These are phyloP conservation scores for Sarcomyxa edulis DNA, from an alignment of 768 basidiomycete genomes.

Conservation along the genomic window DNA sequence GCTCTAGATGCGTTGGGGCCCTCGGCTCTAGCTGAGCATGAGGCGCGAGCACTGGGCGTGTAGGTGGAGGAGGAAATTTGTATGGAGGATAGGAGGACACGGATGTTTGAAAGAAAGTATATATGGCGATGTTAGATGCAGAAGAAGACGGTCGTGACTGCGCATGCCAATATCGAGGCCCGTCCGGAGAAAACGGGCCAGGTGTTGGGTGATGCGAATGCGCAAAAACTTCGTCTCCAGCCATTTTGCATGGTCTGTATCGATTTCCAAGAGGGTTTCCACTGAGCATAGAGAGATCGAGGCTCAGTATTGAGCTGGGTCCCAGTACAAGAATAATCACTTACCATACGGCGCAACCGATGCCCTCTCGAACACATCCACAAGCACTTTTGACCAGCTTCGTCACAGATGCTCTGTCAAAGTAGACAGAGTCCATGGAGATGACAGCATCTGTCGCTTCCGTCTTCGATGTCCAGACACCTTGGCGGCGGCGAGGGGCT, in stretches of 20 bases:
- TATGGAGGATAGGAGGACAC: constrained; percentile 32
- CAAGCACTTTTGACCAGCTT: constrained; percentile 52
- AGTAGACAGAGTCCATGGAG: constrained; percentile 52
- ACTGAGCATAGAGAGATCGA: too few species aligned
- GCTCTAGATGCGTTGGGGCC: too few species aligned
- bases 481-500: constrained; percentile 42
- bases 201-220: constrained; percentile 11
- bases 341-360: constrained; percentile 60
- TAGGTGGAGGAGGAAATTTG: constrained; percentile 20
- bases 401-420: constrained; percentile 42
- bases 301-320: too few species aligned
- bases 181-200: constrained; percentile 30
- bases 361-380: constrained; percentile 62
- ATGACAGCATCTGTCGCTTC: constrained; percentile 51
- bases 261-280: constrained; percentile 63
- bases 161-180: constrained; percentile 36
- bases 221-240: constrained; percentile 38
- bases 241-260: constrained; percentile 55
- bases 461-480: constrained; percentile 55
- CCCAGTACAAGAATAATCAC: too few species aligned
- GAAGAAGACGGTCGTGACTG: constrained; percentile 7
- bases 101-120: constrained; percentile 43
- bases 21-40: too few species aligned
- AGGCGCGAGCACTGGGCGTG: constrained; percentile 13
- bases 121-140: constrained; percentile 19